Base-by-base conservation (phyloP, 306 rosid species). In the Chamaecrista fasciculata region DNA sequence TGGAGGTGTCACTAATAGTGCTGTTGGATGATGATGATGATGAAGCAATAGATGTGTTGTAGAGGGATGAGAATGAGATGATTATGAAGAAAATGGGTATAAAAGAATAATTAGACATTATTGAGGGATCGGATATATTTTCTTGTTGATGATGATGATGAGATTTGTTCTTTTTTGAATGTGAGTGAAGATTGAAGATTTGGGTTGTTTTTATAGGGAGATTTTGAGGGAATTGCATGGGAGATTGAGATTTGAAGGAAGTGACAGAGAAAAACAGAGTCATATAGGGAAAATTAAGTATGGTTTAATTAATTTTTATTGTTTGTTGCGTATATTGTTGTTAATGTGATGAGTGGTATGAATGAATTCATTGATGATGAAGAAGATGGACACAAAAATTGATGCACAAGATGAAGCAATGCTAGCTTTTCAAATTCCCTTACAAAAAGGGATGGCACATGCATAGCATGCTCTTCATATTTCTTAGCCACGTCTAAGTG, bases 181-280 rank as follows among this genome's bases (percentile, higher is more conserved):
- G n/a, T n/a, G 36, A 69, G 52, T 34, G 80, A 52, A 44, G 3
- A 51, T 29, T 7, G 7, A n/a, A n/a, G n/a, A n/a, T n/a, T n/a
- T n/a, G n/a, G n/a, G 51, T 2, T 34, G 58, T 6, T 60, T 83
- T 66, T 83, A 80, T 86, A 85, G 48, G 60, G 33, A 69, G 74
- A 68, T 7, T 57, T 12, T 9, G 42, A n/a, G n/a, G n/a, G n/a
- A n/a, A n/a, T n/a, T 16, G 39, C 7, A 39, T 68, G 46, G 10
- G 4, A 14, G 12, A 47, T 3, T 56, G 29, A 37, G 21, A n/a
- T 52, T 58, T 20, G 39, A 42, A 50, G 29, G 26, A 18, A 75
- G 1, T 4, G 26, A 9, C 4, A 15, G 6, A 26, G 12, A 26
- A 23, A 55, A 26, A 4, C 8, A 34, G n/a, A n/a, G n/a, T n/a